Percentiles rank a stretch among this genome's conserved stretches.
Conservation (phyloP, 2,329 filamentous ascomycete species). For the Fusarium poae region DNA sequence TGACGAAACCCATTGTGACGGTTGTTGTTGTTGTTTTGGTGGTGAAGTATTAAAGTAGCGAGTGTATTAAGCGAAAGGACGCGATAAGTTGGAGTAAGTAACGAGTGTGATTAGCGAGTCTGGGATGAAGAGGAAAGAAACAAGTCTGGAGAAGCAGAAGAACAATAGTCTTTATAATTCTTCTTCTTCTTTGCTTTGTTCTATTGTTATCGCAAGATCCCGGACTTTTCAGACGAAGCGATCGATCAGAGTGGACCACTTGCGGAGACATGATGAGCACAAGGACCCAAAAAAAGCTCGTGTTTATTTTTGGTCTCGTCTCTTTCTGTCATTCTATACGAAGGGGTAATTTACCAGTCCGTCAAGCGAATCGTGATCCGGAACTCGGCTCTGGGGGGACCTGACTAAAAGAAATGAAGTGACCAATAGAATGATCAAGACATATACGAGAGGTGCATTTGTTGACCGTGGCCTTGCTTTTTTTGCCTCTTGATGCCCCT, state of each 20-base stretch:
- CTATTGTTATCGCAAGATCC: slow-evolving; percentile 10
- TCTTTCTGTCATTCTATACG: slow-evolving; percentile 14
- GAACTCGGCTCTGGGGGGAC: slow-evolving; percentile 14
- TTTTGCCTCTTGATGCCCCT: neutral
- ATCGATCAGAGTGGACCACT: slow-evolving; percentile 13
- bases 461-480: slow-evolving; percentile 1
- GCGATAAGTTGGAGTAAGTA: slow-evolving; percentile 18
- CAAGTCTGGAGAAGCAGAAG: neutral
- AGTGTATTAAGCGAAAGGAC: slow-evolving; percentile 18
- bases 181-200: neutral
- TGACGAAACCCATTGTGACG: slow-evolving; percentile 42
- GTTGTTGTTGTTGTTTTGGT: slow-evolving; percentile 13
- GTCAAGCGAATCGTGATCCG: slow-evolving; percentile 2
- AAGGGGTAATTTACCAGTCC: slow-evolving; percentile 21
- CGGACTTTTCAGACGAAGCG: slow-evolving; percentile 1
- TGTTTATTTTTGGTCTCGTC: slow-evolving; percentile 30
- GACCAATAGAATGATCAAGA: neutral
- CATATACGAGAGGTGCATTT: slow-evolving; percentile 5
- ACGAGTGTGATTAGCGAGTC: slow-evolving; percentile 9
- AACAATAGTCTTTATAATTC: slow-evolving; percentile 12
- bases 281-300: slow-evolving; percentile 18
- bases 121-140: slow-evolving; percentile 14
- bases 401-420: neutral
- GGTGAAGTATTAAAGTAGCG: slow-evolving; percentile 14
- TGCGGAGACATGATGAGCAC: slow-evolving; percentile 21